These are phyloP conservation scores for Trametes cinnabarina DNA, from an alignment of 768 basidiomycete species.

Conservation along the genomic window DNA sequence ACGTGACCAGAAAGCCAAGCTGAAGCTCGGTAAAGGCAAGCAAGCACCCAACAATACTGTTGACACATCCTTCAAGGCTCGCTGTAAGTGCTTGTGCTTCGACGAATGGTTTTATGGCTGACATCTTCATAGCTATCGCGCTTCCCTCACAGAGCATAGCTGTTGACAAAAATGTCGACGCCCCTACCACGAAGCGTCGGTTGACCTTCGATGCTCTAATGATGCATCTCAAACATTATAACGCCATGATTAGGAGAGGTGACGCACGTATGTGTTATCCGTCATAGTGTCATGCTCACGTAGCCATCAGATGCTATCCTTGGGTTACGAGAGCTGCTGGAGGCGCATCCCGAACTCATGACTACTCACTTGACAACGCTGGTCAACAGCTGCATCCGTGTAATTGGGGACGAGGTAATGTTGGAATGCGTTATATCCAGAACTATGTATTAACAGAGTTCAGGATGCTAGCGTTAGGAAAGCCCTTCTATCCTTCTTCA, in stretches of 20 bases:
- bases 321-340: conserved; percentile 71
- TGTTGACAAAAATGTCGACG: conserved; percentile 48
- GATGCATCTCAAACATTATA: conserved; percentile 81
- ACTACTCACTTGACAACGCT: conserved; percentile 51
- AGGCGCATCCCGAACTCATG: conserved; percentile 55
- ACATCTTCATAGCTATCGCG: conserved; percentile 64
- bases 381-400: conserved; percentile 58
- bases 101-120: neutral
- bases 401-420: conserved; percentile 79
- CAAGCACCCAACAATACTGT: conserved; percentile 77
- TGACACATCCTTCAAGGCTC: conserved; percentile 94
- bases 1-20: conserved; percentile 82
- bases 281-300: neutral
- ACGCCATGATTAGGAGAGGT: conserved; percentile 73
- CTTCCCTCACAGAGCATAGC: conserved; percentile 83
- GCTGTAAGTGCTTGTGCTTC: conserved; percentile 57
- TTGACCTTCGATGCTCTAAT: conserved; percentile 76
- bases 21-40: conserved; percentile 96
- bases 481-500: conserved; percentile 60
- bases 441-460: too few species aligned
- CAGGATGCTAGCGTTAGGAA: conserved; percentile 84
- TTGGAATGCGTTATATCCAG: conserved; percentile 22
- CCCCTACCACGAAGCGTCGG: conserved; percentile 74
- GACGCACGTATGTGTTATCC: neutral
- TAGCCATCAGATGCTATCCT: conserved; percentile 61